phyloP scores from a whole-genome alignment of 129 eudicot species.

The Flaveria ramosissima region DNA sequence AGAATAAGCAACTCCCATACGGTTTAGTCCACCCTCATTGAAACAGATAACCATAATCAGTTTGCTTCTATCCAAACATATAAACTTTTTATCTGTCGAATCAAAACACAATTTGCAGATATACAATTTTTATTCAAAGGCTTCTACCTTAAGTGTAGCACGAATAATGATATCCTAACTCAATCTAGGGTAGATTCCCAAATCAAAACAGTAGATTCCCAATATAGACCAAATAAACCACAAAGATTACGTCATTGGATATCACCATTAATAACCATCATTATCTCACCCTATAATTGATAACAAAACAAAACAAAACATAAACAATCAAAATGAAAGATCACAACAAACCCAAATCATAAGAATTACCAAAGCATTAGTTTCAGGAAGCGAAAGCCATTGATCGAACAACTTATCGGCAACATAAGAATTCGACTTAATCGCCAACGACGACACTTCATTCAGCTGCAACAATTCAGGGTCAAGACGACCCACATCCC shows the following conservation, averaged over 20 bases:
- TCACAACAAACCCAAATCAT: no score
- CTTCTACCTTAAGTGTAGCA: not conserved
- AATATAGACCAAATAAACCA: slow-evolving; percentile 12
- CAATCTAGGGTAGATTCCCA: not conserved
- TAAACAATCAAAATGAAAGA: not conserved
- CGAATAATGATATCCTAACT: not conserved
- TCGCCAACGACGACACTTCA: slow-evolving; percentile 69
- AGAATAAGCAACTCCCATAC: no score
- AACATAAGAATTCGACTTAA: slow-evolving; percentile 67
- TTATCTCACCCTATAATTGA: not conserved
- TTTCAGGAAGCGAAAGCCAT: slow-evolving; percentile 91
- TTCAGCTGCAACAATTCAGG: slow-evolving; percentile 78
- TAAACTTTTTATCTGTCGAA: not conserved
- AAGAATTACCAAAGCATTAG: slow-evolving; percentile 55
- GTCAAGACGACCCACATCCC: slow-evolving; percentile 66
- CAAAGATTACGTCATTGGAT: not conserved
- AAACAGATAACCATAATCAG: not conserved
- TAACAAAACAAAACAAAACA: not conserved
- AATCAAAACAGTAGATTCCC: not conserved
- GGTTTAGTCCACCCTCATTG: no score
- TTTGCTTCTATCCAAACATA: not conserved
- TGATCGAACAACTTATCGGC: slow-evolving; percentile 80
- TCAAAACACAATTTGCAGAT: not conserved
- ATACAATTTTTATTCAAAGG: not conserved
- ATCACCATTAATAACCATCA: slow-evolving; percentile 1